A percentile compares a stretch with the other conserved stretches of the same genome.
Evolutionary conservation across 140 eudicot genomes (phyloP).

Genomic region (Stevia rebaudiana): DNA sequence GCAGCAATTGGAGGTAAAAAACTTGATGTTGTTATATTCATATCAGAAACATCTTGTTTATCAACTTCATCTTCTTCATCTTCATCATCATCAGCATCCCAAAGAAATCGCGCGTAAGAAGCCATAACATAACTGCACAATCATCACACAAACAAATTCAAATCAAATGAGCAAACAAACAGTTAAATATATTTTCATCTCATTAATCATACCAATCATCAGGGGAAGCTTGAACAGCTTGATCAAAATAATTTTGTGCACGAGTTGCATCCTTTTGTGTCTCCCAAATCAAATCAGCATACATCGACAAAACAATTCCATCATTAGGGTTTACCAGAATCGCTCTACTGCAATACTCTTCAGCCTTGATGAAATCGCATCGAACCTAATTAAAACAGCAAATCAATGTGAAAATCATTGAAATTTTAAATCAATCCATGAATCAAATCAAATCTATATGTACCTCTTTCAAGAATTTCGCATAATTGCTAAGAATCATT

Average conservation of each 20-base stretch:
- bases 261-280: slow-evolving; percentile 51
- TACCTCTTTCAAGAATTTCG: slow-evolving; percentile 84
- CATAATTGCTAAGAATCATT: slow-evolving; percentile 64
- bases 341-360: slow-evolving; percentile 74
- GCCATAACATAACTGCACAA: slow-evolving; percentile 59
- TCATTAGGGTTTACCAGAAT: slow-evolving; percentile 58
- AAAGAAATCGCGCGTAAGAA: slow-evolving; percentile 71
- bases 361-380: slow-evolving; percentile 55
- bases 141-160: background rate
- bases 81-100: slow-evolving; percentile 64
- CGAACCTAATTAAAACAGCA: slow-evolving; percentile 29
- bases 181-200: background rate
- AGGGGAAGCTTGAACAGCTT: slow-evolving; percentile 65
- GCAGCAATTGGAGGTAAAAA: slow-evolving; percentile 47
- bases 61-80: slow-evolving; percentile 28
- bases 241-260: slow-evolving; percentile 59
- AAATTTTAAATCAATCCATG: no score
- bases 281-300: slow-evolving; percentile 77
- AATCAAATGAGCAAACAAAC: background rate
- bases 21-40: slow-evolving; percentile 24
- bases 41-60: slow-evolving; percentile 7
- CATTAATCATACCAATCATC: slow-evolving; percentile 46
- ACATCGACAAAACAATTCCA: slow-evolving; percentile 50
- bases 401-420: background rate
- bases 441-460: background rate